Base-by-base conservation (phyloP, 805 yeast genomes). In the Metschnikowia lunata region DNA sequence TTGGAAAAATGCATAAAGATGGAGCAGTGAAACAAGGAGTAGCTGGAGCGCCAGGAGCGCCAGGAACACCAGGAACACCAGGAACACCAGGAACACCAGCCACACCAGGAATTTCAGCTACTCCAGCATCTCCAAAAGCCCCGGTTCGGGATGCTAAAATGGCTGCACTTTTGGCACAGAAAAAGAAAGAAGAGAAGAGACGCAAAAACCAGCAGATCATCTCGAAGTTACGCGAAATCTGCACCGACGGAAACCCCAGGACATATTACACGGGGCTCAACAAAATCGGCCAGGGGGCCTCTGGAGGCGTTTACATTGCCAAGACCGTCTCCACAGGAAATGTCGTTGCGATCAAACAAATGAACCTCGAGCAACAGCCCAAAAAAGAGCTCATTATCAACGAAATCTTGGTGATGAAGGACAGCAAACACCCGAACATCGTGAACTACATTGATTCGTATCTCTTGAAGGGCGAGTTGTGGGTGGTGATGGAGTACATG, bases 401-500 rank as follows among this genome's bases (percentile, higher is more conserved):
- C 15, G 58, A 54, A 40, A 54, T 54, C 27, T 44, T 54, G 40
- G 58, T 54, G 30, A 54, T 54, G 58, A 54, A 54, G 42, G 58
- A 50, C 37, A 48, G 53, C 26, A 49, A 47, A 33, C 58, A 54
- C 30, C 49, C 55, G 4, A 54, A 54, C 42, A 54, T 54, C 28
- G 58, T 54, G 27, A 54, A 54, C 43, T 54, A 44, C 40, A 54
- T 54, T 29, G 58, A 54, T 36, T 47, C 51, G 13, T 54, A 48
- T 30, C 62, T 86, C 42, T 67, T 86, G 45, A 81, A 79, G 47
- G 87, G 86, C 36, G 89, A 85, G 54, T 72, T 93, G 43, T 93
- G 99, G 99, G 98, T 93, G 8, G 82, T 93, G 15, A 93, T 93
- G 99, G 99, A 93, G 66, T 93, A 88, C 61, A 93, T 93, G 99